Base-by-base conservation (phyloP, 2,329 filamentous ascomycete genomes). In the Aspergillus flavus region DNA sequence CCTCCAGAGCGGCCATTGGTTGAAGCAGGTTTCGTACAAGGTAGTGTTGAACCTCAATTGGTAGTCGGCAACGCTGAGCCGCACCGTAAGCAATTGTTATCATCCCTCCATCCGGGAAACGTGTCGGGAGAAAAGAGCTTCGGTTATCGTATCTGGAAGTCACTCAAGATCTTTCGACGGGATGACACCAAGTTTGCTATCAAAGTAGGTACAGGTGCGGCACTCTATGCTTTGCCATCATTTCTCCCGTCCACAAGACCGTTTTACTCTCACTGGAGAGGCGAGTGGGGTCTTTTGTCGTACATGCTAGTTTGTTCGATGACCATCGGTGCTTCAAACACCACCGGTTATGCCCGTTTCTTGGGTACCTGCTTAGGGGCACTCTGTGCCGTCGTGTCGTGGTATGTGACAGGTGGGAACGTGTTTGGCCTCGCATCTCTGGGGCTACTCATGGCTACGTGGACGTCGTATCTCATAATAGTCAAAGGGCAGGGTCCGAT, bases 241-340 rank as follows among this genome's bases (percentile, higher is more conserved):
- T 99, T 97, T 72, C 85, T 97, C 39, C 86, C 89, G 0, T 81
- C 85, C 10, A 96, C 93, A 2, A 84, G 93, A 58, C 91, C 91
- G 0, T 85, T 91, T 23, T 99, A 97, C 75, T 85, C 88, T 58
- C 90, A 90, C 71, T 98, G 94, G 93, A 86, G 94, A 75, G 94
- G 94, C 34, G 95, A 99, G 83, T 99, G 95, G 95, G 95, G 95
- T 26, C 84, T 99, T 2, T 78, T 99, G 61, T 97, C 93, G 0
- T 98, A 97, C 81, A 98, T 98, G 94, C 89, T 98, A 73, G 95
- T 99, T 28, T 96, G 94, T 75, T 93, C 92, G 43, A 98, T 97
- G 93, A 99, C 94, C 0, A 94, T 97, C 26, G 95, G 95, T 32
- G 93, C 95, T 9, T 92, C 93, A 28, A 99, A 98, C 76, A 97